phyloP scores from a whole-genome alignment of 305 asterid species.

The Ruellia speciosa region DNA sequence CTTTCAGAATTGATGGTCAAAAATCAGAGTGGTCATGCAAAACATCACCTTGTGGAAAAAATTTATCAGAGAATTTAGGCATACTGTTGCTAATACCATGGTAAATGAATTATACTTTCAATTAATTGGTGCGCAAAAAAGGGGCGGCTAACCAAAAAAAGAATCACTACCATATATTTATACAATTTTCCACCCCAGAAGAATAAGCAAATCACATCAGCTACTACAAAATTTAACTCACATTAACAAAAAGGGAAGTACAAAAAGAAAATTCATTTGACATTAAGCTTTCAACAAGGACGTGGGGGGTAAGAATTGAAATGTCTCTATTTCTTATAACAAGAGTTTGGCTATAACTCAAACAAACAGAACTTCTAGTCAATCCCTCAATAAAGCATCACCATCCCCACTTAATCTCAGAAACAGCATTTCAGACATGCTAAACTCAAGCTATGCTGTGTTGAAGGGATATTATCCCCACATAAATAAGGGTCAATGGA shows the following conservation, averaged over 20 bases:
- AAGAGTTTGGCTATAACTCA: too few relatives aligned
- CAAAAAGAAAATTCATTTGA: background rate
- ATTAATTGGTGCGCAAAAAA: too few relatives aligned
- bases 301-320: background rate
- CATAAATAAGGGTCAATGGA: too few relatives aligned
- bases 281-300: slow-evolving; percentile 1
- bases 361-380: background rate
- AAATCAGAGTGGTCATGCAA: background rate
- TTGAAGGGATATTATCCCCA: too few relatives aligned
- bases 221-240: slow-evolving; percentile 5
- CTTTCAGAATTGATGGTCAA: background rate
- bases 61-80: background rate
- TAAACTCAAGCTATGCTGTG: background rate
- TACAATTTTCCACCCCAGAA: background rate
- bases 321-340: too few relatives aligned
- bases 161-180: too few relatives aligned
- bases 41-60: background rate
- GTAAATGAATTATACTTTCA: background rate
- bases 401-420: slow-evolving; percentile 2
- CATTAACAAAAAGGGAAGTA: background rate
- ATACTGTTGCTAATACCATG: background rate
- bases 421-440: background rate
- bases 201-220: slow-evolving; percentile 5
- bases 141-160: too few relatives aligned
- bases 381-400: background rate